Conservation (phyloP, 1,284 basidiomycete genomes). For the Fomitopsis pinicola region DNA sequence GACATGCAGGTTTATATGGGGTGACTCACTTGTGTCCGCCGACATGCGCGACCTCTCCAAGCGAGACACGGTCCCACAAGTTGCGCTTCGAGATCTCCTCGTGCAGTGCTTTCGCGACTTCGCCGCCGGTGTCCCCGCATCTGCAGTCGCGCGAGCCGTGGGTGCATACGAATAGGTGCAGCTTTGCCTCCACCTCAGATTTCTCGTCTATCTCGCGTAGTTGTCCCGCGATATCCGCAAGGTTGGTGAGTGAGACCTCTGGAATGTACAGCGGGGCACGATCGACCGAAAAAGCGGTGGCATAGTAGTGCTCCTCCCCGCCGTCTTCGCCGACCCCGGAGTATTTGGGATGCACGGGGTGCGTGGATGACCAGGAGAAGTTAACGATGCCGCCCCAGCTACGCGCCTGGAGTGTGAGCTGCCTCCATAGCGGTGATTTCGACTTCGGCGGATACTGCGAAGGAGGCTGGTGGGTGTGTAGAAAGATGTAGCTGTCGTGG, state of each 20-base stretch:
- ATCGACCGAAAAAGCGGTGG: conserved; percentile 46
- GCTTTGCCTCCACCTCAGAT: conserved; percentile 13
- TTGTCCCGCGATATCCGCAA: conserved; percentile 39
- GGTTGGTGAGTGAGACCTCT: conserved; percentile 40
- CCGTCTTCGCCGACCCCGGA: conserved; percentile 13
- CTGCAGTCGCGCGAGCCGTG: conserved; percentile 33
- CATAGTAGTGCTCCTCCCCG: conserved; percentile 23
- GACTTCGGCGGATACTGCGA: conserved; percentile 44
- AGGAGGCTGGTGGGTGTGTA: conserved; percentile 49
- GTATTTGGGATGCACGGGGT: conserved; percentile 14
- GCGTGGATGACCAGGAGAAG: conserved; percentile 46
- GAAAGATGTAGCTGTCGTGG: conserved; percentile 54
- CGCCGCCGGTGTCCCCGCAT: conserved; percentile 64
- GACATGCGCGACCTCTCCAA: conserved; percentile 75
- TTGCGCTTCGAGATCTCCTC: conserved; percentile 24
- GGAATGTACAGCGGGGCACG: conserved; percentile 47
- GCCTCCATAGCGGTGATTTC: conserved; percentile 47
- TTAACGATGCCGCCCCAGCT: conserved; percentile 55
- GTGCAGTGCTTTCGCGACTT: conserved; percentile 35
- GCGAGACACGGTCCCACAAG: conserved; percentile 20
- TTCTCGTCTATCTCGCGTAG: conserved; percentile 23
- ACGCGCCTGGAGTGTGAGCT: conserved; percentile 39
- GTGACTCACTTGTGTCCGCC: conserved; percentile 77
- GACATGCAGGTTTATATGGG: background rate
- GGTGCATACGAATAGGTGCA: conserved; percentile 52